Percentiles rank a stretch among this genome's conserved stretches.
phyloP scores from a whole-genome alignment of 2,329 filamentous ascomycete genomes.

The Alternaria triticina region DNA sequence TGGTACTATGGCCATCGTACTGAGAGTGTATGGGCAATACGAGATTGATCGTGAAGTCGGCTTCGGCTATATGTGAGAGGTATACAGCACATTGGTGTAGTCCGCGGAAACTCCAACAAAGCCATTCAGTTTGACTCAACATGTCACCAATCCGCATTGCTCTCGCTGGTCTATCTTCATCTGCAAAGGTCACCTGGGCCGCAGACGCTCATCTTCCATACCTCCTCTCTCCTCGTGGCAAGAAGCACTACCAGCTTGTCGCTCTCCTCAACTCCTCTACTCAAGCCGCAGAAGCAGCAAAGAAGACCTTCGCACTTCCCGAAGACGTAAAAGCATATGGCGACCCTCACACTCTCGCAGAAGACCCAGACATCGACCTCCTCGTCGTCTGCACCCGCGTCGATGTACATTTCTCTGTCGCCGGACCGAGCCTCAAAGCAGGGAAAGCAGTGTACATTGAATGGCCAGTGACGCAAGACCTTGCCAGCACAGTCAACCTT shows the following conservation, averaged over 20 bases:
- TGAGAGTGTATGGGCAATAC: not conserved
- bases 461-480: conserved; percentile 52
- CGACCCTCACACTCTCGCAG: conserved; percentile 51
- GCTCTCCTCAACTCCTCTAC: conserved; percentile 56
- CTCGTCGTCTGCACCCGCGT: conserved; percentile 63
- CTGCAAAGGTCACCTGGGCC: conserved; percentile 62
- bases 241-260: conserved; percentile 51
- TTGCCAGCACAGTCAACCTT: conserved; percentile 49
- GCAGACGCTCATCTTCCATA: conserved; percentile 65
- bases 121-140: not conserved
- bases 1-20: not conserved
- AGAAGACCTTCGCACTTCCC: conserved; percentile 48
- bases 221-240: conserved; percentile 53
- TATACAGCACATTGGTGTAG: not conserved
- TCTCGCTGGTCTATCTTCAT: conserved; percentile 64
- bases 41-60: not conserved
- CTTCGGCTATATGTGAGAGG: not conserved
- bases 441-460: conserved; percentile 64
- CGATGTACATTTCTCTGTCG: conserved; percentile 58
- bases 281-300: conserved; percentile 50
- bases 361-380: conserved; percentile 33
- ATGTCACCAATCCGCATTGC: conserved; percentile 63
- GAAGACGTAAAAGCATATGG: conserved; percentile 53
- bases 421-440: conserved; percentile 56
- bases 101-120: not conserved